Evolutionary conservation across 805 yeast species (phyloP).

Genomic region (Cyberlindnera mycetangii): DNA sequence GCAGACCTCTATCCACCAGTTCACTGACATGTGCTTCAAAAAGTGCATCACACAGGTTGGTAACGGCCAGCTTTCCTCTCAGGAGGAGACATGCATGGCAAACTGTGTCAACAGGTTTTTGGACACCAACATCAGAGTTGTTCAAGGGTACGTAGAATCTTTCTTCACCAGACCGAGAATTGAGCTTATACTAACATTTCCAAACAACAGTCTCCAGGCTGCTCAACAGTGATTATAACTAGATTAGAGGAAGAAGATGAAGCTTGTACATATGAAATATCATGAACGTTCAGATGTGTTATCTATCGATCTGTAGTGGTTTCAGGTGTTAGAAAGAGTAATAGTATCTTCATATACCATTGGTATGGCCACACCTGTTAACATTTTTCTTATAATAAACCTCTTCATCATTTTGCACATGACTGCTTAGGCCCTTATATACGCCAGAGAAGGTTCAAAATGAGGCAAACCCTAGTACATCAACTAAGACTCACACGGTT

Average conservation of each 20-base stretch:
- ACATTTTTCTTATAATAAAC: no score
- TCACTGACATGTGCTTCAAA: slow-evolving; percentile 88
- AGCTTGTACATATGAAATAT: slow-evolving; percentile 8
- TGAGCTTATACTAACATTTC: slow-evolving; percentile 6
- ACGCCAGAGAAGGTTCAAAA: no score
- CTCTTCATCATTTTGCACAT: no score
- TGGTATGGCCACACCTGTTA: no score
- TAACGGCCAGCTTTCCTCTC: slow-evolving; percentile 45
- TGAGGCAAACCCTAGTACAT: slow-evolving; percentile 1
- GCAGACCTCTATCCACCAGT: slow-evolving; percentile 80
- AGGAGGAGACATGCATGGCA: slow-evolving; percentile 70
- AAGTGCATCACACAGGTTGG: slow-evolving; percentile 61
- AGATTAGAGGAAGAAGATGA: background rate
- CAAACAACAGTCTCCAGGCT: slow-evolving; percentile 14
- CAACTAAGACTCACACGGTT: slow-evolving; percentile 1
- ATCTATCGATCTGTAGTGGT: no score
- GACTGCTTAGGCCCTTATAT: no score
- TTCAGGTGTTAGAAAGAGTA: no score
- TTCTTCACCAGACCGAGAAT: no score
- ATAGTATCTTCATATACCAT: no score
- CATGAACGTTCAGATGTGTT: no score
- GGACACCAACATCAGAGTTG: slow-evolving; percentile 84
- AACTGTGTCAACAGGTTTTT: slow-evolving; percentile 84
- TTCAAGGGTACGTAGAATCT: slow-evolving; percentile 40
- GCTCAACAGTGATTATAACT: slow-evolving; percentile 16